Conservation (phyloP, 2,329 filamentous ascomycete species). For the Ophiostoma montium region DNA sequence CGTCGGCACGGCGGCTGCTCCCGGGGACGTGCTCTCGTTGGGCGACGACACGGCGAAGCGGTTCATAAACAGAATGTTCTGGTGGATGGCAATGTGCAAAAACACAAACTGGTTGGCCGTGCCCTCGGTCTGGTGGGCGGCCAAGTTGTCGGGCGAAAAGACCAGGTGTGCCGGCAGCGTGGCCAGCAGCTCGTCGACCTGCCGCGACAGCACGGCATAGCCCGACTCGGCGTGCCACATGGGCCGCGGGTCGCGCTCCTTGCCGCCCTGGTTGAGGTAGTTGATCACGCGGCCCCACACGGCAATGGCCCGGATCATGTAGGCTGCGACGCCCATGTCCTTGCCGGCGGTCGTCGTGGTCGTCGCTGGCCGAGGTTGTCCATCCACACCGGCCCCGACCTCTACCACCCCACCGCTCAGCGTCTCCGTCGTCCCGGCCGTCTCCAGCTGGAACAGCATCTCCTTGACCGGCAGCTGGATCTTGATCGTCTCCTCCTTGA, state of each 20-base stretch:
- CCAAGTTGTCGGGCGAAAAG: constrained; percentile 70
- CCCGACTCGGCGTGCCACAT: constrained; percentile 76
- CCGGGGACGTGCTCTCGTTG: constrained; percentile 36
- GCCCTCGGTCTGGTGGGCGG: constrained; percentile 69
- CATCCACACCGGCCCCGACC: too few species aligned
- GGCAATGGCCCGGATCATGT: constrained; percentile 71
- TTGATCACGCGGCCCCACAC: constrained; percentile 83
- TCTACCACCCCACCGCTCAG: constrained; percentile 47
- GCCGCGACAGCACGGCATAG: constrained; percentile 55
- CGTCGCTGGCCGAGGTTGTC: too few species aligned
- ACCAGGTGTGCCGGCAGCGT: constrained; percentile 56
- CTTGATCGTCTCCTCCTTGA: constrained; percentile 76
- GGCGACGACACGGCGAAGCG: constrained; percentile 68
- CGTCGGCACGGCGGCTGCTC: constrained; percentile 40
- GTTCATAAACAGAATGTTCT: constrained; percentile 81
- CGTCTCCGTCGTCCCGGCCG: constrained; percentile 74
- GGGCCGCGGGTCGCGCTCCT: constrained; percentile 58
- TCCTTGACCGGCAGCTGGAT: constrained; percentile 88
- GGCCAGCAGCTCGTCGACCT: constrained; percentile 55
- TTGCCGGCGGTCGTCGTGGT: constrained; percentile 48
- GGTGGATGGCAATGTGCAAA: constrained; percentile 77
- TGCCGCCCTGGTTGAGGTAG: constrained; percentile 82
- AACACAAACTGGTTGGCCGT: constrained; percentile 88
- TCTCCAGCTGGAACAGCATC: constrained; percentile 77
- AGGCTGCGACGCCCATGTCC: constrained; percentile 91